These are phyloP conservation scores for Phytopythium montanum DNA, from an alignment of 352 stramenopile genomes.

Conservation along the genomic window DNA sequence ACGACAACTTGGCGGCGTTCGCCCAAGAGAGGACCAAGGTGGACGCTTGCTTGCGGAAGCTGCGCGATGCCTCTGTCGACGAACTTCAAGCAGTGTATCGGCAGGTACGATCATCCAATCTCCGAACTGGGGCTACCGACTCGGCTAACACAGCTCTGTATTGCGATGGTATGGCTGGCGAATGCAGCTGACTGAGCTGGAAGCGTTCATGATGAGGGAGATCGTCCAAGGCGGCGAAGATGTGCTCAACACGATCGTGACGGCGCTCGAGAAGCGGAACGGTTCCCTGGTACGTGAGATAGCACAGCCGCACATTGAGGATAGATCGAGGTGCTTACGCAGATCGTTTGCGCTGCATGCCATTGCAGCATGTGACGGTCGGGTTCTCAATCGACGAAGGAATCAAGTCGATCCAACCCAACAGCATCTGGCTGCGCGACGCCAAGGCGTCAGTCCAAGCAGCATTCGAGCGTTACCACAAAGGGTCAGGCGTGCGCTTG, in stretches of 20 bases:
- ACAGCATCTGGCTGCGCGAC: slow-evolving; percentile 52
- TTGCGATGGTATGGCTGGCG: not conserved
- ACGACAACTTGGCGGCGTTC: slow-evolving; percentile 28
- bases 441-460: slow-evolving; percentile 8
- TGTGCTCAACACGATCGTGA: slow-evolving; percentile 64
- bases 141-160: not conserved
- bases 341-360: not conserved
- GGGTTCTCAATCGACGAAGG: slow-evolving; percentile 43
- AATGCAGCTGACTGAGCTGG: slow-evolving; percentile 28
- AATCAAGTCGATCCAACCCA: slow-evolving; percentile 39
- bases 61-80: slow-evolving; percentile 15
- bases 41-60: slow-evolving; percentile 17
- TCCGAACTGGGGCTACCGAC: not conserved
- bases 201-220: slow-evolving; percentile 38
- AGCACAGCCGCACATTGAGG: not conserved
- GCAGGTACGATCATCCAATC: slow-evolving; percentile 17
- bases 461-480: not conserved
- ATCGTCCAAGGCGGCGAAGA: slow-evolving; percentile 67
- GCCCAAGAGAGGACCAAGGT: slow-evolving; percentile 21
- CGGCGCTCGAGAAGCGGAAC: slow-evolving; percentile 33
- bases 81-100: slow-evolving; percentile 25
- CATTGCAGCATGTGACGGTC: slow-evolving; percentile 16
- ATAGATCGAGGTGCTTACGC: not conserved
- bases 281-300: slow-evolving; percentile 30
- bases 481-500: not conserved